These are phyloP conservation scores for Scheffersomyces insectosa DNA, from an alignment of 1,139 yeast species.

Conservation along the genomic window DNA sequence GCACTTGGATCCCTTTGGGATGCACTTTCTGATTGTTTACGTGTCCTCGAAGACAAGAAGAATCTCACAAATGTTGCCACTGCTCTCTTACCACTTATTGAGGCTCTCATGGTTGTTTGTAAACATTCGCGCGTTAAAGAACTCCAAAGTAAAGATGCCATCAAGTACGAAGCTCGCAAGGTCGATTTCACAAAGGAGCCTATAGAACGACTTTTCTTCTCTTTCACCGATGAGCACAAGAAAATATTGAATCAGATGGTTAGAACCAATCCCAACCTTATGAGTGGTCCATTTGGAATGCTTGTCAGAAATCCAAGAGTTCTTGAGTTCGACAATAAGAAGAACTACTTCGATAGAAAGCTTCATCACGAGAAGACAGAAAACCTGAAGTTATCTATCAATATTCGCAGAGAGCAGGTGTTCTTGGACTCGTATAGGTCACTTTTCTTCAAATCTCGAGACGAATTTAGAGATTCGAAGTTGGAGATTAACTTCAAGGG, in stretches of 20 bases:
- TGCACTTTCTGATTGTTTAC: constrained; percentile 75
- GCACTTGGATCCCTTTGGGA: constrained; percentile 85
- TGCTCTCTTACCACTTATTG: constrained; percentile 81
- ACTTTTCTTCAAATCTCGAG: constrained; percentile 75
- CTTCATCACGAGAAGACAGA: constrained; percentile 52
- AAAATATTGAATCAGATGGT: constrained; percentile 91
- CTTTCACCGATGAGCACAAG: constrained; percentile 89
- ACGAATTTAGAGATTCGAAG: constrained; percentile 72
- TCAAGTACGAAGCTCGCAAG: constrained; percentile 58
- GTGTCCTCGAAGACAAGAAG: constrained; percentile 53
- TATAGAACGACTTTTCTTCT: constrained; percentile 75
- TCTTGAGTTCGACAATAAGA: constrained; percentile 91
- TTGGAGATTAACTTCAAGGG: constrained; percentile 84
- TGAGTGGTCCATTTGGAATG: constrained; percentile 96
- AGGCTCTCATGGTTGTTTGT: constrained; percentile 92
- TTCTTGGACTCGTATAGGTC: constrained; percentile 89
- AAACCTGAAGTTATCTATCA: constrained; percentile 55
- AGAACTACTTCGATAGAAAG: constrained; percentile 78
- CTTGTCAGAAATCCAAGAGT: constrained; percentile 87
- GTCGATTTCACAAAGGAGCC: constrained; percentile 75
- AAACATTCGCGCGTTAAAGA: constrained; percentile 80
- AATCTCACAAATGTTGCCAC: constrained; percentile 68
- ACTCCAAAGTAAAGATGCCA: constrained; percentile 57
- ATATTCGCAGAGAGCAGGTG: constrained; percentile 85
- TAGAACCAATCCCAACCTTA: constrained; percentile 83